phyloP scores from a whole-genome alignment of 306 rosid genomes.

The Malus asiatica region DNA sequence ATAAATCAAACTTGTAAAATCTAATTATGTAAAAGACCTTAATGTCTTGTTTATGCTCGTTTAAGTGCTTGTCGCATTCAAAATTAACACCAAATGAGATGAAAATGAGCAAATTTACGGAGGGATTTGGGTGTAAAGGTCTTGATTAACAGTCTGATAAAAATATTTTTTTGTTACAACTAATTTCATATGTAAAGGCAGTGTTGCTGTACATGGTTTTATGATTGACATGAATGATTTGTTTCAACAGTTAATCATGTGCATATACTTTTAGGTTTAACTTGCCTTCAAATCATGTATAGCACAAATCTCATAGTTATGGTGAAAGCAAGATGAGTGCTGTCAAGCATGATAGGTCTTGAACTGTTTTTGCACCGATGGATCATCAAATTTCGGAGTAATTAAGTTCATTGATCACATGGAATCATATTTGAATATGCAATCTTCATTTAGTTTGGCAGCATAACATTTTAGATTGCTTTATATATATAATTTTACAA shows the following conservation, averaged over 20 bases:
- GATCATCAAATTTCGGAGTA: too few relatives aligned
- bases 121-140: neutral
- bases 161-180: neutral
- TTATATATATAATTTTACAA: too few relatives aligned
- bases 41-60: neutral
- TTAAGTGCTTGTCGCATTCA: neutral
- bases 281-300: slow-evolving; percentile 7
- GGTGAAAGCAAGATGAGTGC: slow-evolving; percentile 2
- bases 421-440: neutral
- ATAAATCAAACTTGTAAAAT: neutral
- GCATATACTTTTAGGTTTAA: neutral
- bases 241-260: neutral
- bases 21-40: neutral
- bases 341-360: neutral
- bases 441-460: too few relatives aligned
- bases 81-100: neutral
- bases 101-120: neutral
- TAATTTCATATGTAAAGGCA: neutral
- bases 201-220: neutral
- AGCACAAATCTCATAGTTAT: neutral
- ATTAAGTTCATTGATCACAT: neutral
- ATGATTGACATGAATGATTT: slow-evolving; percentile 6
- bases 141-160: neutral
- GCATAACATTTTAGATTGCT: too few relatives aligned
- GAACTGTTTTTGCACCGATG: neutral